Evolutionary conservation across 345 rosid genomes (phyloP).

Genomic region (Salix exigua): DNA sequence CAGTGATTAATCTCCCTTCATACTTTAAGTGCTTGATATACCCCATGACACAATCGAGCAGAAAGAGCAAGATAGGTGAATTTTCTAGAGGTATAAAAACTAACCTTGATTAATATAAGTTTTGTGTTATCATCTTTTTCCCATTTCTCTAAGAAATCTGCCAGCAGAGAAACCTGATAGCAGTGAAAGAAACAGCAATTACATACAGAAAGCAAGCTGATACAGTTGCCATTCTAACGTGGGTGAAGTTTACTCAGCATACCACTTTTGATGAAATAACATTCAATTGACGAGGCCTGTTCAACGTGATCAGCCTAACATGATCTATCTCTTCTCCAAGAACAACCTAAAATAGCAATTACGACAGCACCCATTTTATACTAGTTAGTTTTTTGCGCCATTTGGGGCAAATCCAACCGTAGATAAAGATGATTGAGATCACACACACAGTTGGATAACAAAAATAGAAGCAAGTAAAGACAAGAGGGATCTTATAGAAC

Average conservation of each 20-base stretch:
- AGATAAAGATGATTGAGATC: not conserved
- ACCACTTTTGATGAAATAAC: constrained; percentile 84
- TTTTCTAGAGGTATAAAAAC: not conserved
- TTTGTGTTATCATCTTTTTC: constrained; percentile 58
- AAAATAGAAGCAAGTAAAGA: not conserved
- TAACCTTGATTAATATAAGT: constrained; percentile 76
- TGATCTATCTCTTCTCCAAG: constrained; percentile 56
- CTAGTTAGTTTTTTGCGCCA: not conserved
- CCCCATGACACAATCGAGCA: no score
- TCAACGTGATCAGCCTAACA: constrained; percentile 61
- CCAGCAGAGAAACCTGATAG: constrained; percentile 67
- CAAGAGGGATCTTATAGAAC: not conserved
- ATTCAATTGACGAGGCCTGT: constrained; percentile 83
- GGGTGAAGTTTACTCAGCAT: constrained; percentile 12
- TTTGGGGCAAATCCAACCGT: not conserved
- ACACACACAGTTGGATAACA: not conserved
- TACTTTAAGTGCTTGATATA: not conserved
- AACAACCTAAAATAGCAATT: constrained; percentile 51
- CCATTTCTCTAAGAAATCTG: constrained; percentile 71
- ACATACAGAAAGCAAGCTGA: not conserved
- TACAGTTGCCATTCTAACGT: not conserved
- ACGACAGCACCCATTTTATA: not conserved
- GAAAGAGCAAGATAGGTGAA: not conserved
- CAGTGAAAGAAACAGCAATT: not conserved
- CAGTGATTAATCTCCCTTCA: not conserved